These are phyloP conservation scores for Flagelloscypha sp. DNA, from an alignment of 768 basidiomycete genomes.

Conservation along the genomic window DNA sequence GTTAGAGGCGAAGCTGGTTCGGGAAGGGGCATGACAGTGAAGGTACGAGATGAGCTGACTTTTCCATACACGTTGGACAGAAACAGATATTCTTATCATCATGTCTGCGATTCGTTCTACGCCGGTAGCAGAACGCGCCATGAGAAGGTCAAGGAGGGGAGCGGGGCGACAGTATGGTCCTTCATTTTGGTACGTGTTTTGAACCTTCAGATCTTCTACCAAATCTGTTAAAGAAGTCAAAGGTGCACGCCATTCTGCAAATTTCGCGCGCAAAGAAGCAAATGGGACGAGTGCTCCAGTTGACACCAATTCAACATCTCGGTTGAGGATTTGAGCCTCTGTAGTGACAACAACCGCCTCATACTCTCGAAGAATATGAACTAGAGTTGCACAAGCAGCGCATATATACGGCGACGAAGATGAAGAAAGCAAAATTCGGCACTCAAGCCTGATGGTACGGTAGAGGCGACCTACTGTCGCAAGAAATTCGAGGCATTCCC, in stretches of 20 bases:
- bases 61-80: conserved; percentile 78
- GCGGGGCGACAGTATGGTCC: conserved; percentile 70
- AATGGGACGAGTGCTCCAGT: conserved; percentile 78
- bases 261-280: conserved; percentile 73
- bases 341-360: conserved; percentile 72
- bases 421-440: conserved; percentile 37
- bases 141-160: conserved; percentile 70
- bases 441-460: conserved; percentile 57
- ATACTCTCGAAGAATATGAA: conserved; percentile 72
- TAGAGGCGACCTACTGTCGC: conserved; percentile 71
- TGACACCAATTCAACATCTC: conserved; percentile 73
- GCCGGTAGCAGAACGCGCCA: conserved; percentile 67
- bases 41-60: conserved; percentile 77
- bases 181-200: conserved; percentile 41
- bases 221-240: conserved; percentile 63
- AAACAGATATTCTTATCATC: conserved; percentile 57
- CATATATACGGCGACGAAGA: conserved; percentile 71
- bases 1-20: conserved; percentile 45
- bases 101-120: conserved; percentile 69
- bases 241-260: conserved; percentile 85
- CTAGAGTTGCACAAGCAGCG: conserved; percentile 67
- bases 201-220: conserved; percentile 50
- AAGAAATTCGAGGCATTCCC: conserved; percentile 74
- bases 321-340: conserved; percentile 68
- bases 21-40: conserved; percentile 66